Base-by-base conservation (phyloP, 2,329 filamentous ascomycete species). In the Xylaria sp. region DNA sequence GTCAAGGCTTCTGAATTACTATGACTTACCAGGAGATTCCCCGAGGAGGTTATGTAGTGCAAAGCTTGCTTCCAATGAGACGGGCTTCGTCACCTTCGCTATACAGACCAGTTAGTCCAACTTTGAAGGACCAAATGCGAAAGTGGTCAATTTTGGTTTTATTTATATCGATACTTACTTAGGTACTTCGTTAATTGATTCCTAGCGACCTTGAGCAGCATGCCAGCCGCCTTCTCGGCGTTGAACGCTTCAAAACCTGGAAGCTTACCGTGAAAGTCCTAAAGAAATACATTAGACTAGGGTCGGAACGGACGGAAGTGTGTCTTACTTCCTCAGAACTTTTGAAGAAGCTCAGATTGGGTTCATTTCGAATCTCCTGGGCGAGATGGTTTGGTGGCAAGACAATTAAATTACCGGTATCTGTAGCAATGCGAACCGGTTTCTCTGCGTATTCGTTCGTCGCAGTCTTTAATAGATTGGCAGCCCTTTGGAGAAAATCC, bases 61-160 rank as follows among this genome's bases (percentile, higher is more conserved):
- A 20, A 63, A 72, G 39, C 63, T 72, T 20, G 70, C 67, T 60
- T 74, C 74, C 23, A 72, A 57, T 3, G 72, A 74, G 18, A 73
- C 28, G 4, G 65, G 57, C 39, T 66, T 69, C 23, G 61, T 72
- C 31, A 73, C 66, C 37, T 64, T 63, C 8, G 48, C 73, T 75
- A 56, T 4, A 62, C 7, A 28, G 2, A 10, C 20, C 3, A 4
- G 15, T 66, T 34, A 69, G 56, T n/a, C 46, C 12, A 28, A 18
- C 10, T 5, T 44, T 6, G 18, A 28, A 18, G 3, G 2, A 48
- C 37, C 13, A n/a, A 51, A 55, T 12, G 25, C 41, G 23, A 54
- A n/a, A 28, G 28, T 28, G 28, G 28, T 28, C 28, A 6, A 28
- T 28, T 28, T 28, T 28, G 15, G 55, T 10, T 28, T 7, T 5